Evolutionary conservation across 371 early-diverging fungal genomes (phyloP), one percentile per base, ranked within the genome.

Genomic region (Apophysomyces sp.): DNA sequence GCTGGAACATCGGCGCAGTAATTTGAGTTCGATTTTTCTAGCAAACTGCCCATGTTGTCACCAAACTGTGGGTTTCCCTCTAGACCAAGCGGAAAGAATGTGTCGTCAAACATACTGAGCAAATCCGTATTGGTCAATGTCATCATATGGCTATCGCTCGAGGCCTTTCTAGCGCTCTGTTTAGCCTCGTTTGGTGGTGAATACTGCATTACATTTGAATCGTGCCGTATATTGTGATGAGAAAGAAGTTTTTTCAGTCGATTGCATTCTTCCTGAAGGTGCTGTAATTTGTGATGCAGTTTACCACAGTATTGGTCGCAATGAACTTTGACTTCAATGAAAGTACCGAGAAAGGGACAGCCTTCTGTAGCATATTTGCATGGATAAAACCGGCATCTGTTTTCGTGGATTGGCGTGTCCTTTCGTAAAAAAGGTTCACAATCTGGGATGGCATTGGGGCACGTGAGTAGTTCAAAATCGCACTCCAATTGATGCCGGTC

Each of bases 341-440:
- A 30, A 0, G 79, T 75, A 4, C 71, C 79, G 5, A 77, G 55
- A 62, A 69, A 81, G 1, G 72, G 52, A 59, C 82, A 81, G 0
- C 82, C 82, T 64, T 71, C 72, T 9, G 41, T 24, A 1, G 68
- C 67, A 40, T 68, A 81, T 3, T 66, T 66, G 56, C 82, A 81
- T 2, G 62, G 60, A 60, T 75, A 81, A 18, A 74, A 77, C 51
- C 61, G 65, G 57, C 82, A 81, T 63, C 67, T 52, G 29, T 55
- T 63, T 44, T 78, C 79, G 40, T 81, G 82, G 13, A 49, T 60
- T 0, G 62, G 16, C 36, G 58, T 32, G 51, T 77, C 72, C 55
- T 75, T 72, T 5, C 75, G 69, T 18, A 75, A 57, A 49, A 78
- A 78, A 15, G 77, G 76, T 40, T 68, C 63, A 37, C 82, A 81